Percentiles rank a stretch among this genome's conserved stretches.
phyloP scores from a whole-genome alignment of 805 yeast genomes.

The Saturnispora besseyi region DNA sequence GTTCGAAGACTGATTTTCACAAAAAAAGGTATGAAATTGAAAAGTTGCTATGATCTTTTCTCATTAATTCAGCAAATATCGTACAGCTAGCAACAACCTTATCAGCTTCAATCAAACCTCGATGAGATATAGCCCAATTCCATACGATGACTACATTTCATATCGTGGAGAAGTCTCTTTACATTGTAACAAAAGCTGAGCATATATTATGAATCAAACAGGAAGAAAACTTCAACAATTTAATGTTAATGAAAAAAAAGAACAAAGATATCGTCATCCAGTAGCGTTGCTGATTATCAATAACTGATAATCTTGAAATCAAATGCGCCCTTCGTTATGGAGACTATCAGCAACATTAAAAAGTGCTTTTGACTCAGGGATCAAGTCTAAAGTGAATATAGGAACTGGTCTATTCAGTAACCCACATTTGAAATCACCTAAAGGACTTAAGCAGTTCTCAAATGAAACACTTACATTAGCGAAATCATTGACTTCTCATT shows the following conservation, averaged over 20 bases:
- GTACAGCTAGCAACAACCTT: no score
- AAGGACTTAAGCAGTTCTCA: constrained; percentile 63
- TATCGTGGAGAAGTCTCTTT: no score
- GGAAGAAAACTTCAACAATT: background rate
- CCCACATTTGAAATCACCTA: constrained; percentile 56
- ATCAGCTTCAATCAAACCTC: no score
- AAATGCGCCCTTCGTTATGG: constrained; percentile 1
- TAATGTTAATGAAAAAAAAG: background rate
- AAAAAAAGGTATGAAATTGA: no score
- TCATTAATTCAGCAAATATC: no score
- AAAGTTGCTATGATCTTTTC: no score
- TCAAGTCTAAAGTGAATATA: constrained; percentile 21
- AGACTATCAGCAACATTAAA: constrained; percentile 3
- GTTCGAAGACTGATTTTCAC: no score
- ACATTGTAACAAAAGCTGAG: background rate
- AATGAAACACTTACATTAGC: constrained; percentile 58
- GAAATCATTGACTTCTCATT: constrained; percentile 45
- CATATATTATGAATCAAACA: background rate
- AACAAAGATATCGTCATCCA: background rate
- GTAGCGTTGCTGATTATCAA: background rate
- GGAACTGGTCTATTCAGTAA: constrained; percentile 63
- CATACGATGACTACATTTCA: no score
- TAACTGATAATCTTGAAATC: background rate
- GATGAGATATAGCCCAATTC: no score
- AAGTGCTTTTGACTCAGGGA: constrained; percentile 2